A percentile compares a stretch with the other conserved stretches of the same genome.
Evolutionary conservation across 208 protist species (phyloP).

Genomic region (Acanthamoeba healyi): DNA sequence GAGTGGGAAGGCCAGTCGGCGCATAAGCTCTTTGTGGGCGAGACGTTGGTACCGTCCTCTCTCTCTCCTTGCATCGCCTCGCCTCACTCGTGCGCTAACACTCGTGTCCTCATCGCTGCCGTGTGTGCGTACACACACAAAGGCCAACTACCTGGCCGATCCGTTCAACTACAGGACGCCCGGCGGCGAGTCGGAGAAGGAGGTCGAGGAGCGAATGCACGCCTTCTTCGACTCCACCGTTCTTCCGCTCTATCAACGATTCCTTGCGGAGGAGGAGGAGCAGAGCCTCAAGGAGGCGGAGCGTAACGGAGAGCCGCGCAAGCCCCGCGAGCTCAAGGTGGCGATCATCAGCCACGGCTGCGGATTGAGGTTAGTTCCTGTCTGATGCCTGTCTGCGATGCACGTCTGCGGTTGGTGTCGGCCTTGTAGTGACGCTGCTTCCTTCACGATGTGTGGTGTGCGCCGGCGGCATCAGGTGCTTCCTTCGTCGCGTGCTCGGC

Average conservation of each 20-base stretch:
- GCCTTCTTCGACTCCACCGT: conserved; percentile 15
- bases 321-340: not conserved
- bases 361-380: not conserved
- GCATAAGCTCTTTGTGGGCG: not conserved
- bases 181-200: conserved; percentile 48
- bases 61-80: not conserved
- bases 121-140: not conserved
- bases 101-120: not conserved
- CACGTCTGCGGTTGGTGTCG: too few species aligned
- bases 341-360: conserved; percentile 28
- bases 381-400: too few species aligned
- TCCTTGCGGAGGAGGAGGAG: not conserved
- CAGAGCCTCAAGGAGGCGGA: not conserved
- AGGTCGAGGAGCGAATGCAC: conserved; percentile 47
- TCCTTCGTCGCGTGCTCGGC: conserved; percentile 18
- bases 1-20: conserved; percentile 24
- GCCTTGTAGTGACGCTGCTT: not conserved
- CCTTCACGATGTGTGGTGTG: not conserved
- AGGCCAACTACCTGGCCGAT: not conserved
- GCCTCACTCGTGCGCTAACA: not conserved
- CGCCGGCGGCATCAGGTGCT: not conserved
- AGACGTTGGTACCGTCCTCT: not conserved
- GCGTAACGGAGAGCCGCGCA: not conserved
- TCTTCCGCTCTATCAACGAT: not conserved
- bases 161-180: not conserved